Evolutionary conservation across 2,329 filamentous ascomycete genomes (phyloP).

Genomic region (Penicillium occitanis): DNA sequence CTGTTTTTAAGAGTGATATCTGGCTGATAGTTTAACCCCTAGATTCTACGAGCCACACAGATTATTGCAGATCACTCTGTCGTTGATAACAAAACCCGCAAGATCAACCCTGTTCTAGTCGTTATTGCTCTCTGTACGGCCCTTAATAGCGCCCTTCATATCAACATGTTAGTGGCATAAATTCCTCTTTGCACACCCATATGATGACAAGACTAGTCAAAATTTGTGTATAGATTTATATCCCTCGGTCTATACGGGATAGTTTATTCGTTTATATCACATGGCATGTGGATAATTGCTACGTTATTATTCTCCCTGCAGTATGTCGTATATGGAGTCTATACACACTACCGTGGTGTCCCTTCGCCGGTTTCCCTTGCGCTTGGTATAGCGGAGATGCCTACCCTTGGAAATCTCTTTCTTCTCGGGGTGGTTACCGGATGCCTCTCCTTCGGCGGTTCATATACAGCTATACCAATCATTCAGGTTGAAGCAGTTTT

Average conservation of each 20-base stretch:
- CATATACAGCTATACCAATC: constrained; percentile 38
- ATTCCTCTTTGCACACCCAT: constrained; percentile 20
- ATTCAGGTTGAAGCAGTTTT: constrained; percentile 38
- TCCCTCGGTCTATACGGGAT: constrained; percentile 1
- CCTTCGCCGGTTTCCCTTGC: constrained; percentile 35
- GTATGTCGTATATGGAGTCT: constrained; percentile 33
- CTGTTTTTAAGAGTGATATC: constrained; percentile 18
- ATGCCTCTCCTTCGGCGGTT: constrained; percentile 36
- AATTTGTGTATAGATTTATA: neutral
- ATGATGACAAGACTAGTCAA: neutral
- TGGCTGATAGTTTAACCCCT: neutral
- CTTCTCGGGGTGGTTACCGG: constrained; percentile 34
- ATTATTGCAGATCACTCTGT: constrained; percentile 25
- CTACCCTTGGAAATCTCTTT: constrained; percentile 35
- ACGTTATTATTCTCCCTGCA: constrained; percentile 30
- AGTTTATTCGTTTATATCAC: neutral
- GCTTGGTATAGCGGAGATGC: constrained; percentile 32
- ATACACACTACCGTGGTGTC: constrained; percentile 35
- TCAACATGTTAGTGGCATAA: constrained; percentile 1
- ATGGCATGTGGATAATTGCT: neutral
- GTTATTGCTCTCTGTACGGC: constrained; percentile 20
- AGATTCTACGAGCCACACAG: constrained; percentile 1
- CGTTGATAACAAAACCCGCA: constrained; percentile 27
- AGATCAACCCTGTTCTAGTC: constrained; percentile 30
- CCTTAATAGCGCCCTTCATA: constrained; percentile 22